phyloP scores from a whole-genome alignment of 2,329 filamentous ascomycete species.

The Rhynchosporium graminicola region DNA sequence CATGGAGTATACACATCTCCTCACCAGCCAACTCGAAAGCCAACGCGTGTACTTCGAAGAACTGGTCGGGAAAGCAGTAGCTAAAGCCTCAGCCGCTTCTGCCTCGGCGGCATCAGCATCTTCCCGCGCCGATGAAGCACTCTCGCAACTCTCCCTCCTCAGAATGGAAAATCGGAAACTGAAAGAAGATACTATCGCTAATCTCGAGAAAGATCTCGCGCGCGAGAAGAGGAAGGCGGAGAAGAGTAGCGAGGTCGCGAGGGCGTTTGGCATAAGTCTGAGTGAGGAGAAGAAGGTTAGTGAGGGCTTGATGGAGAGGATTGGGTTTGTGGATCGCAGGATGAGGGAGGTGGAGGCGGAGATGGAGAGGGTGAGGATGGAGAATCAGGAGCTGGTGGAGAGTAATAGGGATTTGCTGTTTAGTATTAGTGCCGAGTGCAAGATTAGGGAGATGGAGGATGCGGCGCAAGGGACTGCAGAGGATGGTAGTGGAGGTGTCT shows the following conservation, averaged over 20 bases:
- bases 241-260: slow-evolving; percentile 74
- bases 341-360: slow-evolving; percentile 59
- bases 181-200: slow-evolving; percentile 57
- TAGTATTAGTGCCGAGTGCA: slow-evolving; percentile 83
- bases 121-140: slow-evolving; percentile 50
- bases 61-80: slow-evolving; percentile 81
- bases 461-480: slow-evolving; percentile 48
- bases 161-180: slow-evolving; percentile 53
- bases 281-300: slow-evolving; percentile 87
- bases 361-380: slow-evolving; percentile 75
- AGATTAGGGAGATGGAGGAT: slow-evolving; percentile 67
- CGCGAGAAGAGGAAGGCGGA: slow-evolving; percentile 68
- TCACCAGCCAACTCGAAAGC: slow-evolving; percentile 89
- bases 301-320: slow-evolving; percentile 78
- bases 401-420: slow-evolving; percentile 85
- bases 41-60: slow-evolving; percentile 95
- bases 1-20: slow-evolving; percentile 89
- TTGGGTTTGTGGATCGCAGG: slow-evolving; percentile 70
- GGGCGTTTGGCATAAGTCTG: slow-evolving; percentile 72
- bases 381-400: slow-evolving; percentile 83
- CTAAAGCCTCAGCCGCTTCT: slow-evolving; percentile 79
- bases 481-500: slow-evolving; percentile 1
- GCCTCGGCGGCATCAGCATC: slow-evolving; percentile 65
- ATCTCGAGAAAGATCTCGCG: slow-evolving; percentile 71
- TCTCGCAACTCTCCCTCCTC: slow-evolving; percentile 53